phyloP scores from a whole-genome alignment of 257 asterid species.

The Dorcoceras hygrometricum region DNA sequence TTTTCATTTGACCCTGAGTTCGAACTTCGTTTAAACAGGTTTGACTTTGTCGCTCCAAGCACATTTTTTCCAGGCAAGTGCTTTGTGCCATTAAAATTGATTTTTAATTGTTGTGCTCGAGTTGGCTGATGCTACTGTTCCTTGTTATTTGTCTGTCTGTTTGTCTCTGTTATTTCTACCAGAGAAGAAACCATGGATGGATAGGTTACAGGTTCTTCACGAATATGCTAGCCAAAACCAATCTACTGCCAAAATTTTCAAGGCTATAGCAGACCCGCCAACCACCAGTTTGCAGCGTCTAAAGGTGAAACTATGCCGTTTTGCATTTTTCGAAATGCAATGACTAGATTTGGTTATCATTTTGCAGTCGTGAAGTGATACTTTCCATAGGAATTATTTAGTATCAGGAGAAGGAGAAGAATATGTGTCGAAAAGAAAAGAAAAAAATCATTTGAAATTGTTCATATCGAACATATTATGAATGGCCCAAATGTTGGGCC shows the following conservation, averaged over 20 bases:
- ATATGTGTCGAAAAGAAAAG: too few species aligned
- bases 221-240: constrained; percentile 60
- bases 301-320: constrained; percentile 46
- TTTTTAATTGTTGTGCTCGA: constrained; percentile 6
- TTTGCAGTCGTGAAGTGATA: not conserved
- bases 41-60: constrained; percentile 95
- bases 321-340: constrained; percentile 18
- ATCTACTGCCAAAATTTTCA: constrained; percentile 69
- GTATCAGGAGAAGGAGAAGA: too few species aligned
- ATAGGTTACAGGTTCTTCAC: constrained; percentile 68
- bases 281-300: constrained; percentile 96
- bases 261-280: constrained; percentile 97
- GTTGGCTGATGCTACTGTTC: constrained; percentile 12
- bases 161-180: not conserved
- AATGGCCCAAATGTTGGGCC: not conserved
- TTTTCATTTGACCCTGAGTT: constrained; percentile 18
- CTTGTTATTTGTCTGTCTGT: not conserved
- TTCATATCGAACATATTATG: too few species aligned
- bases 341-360: not conserved
- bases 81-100: constrained; percentile 3
- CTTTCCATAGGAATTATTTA: too few species aligned
- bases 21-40: constrained; percentile 42
- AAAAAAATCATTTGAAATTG: not conserved
- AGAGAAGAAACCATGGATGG: constrained; percentile 98
- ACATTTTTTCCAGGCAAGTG: constrained; percentile 63